Conservation (phyloP, 225 moss, liverwort and hornwort species). For the Sphagnum contortum region DNA sequence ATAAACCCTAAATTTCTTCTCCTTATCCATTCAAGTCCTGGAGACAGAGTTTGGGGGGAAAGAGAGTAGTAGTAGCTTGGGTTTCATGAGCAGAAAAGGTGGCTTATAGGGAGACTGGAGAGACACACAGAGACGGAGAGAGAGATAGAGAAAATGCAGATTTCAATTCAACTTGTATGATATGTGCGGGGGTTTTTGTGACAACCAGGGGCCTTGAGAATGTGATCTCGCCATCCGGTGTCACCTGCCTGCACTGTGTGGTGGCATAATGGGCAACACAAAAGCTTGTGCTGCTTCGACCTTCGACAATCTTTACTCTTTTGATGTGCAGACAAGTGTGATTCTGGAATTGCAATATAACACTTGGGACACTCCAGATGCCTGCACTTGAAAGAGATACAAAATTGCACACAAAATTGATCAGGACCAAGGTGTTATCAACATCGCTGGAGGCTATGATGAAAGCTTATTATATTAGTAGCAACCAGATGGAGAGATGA, state of each 20-base stretch:
- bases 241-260: slow-evolving; percentile 76
- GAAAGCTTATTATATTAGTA: too few relatives aligned
- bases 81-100: too few relatives aligned
- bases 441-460: too few relatives aligned
- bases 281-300: slow-evolving; percentile 71
- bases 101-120: too few relatives aligned
- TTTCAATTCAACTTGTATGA: slow-evolving; percentile 39
- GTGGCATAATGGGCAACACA: slow-evolving; percentile 76
- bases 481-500: too few relatives aligned
- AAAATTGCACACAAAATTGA: neutral
- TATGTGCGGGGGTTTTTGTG: slow-evolving; percentile 58
- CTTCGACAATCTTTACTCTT: slow-evolving; percentile 82
- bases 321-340: slow-evolving; percentile 57
- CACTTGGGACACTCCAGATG: slow-evolving; percentile 89
- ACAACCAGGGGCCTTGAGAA: slow-evolving; percentile 82
- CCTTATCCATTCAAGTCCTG: too few relatives aligned
- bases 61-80: too few relatives aligned
- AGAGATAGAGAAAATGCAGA: slow-evolving; percentile 1
- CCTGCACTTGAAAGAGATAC: slow-evolving; percentile 24
- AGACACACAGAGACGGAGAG: slow-evolving; percentile 1
- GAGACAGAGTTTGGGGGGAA: too few relatives aligned
- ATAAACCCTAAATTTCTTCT: too few relatives aligned
- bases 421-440: neutral
- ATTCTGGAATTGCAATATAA: slow-evolving; percentile 66
- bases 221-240: slow-evolving; percentile 78